phyloP scores from a whole-genome alignment of 129 eudicot genomes.

The Lonicera japonica region DNA sequence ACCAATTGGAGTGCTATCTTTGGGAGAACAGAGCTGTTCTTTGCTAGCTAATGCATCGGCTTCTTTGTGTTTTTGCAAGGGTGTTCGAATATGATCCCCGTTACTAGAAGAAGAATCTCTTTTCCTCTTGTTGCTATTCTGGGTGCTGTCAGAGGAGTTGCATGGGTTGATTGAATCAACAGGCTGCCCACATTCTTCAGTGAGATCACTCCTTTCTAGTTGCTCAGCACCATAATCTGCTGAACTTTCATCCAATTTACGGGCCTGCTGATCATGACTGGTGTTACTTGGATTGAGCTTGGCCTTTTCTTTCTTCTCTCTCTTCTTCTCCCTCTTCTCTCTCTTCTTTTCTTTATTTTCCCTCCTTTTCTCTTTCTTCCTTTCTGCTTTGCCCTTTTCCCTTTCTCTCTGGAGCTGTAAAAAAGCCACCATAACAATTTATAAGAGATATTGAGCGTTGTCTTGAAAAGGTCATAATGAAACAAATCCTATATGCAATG shows the following conservation, averaged over 20 bases:
- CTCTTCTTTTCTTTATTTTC: conserved; percentile 18
- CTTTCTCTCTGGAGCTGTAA: conserved; percentile 33
- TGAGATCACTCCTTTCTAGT: conserved; percentile 38
- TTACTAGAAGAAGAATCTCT: neutral
- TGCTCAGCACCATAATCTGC: conserved; percentile 19
- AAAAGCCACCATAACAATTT: conserved; percentile 30
- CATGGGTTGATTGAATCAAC: conserved; percentile 18
- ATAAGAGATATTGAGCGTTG: neutral
- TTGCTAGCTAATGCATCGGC: neutral
- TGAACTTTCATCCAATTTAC: neutral
- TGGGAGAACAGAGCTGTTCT: too few species aligned
- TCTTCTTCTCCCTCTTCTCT: conserved; percentile 13
- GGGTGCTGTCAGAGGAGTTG: conserved; percentile 53
- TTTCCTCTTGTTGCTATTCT: conserved; percentile 41
- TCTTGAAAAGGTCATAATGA: too few species aligned
- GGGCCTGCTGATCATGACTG: too few species aligned
- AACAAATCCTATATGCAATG: too few species aligned
- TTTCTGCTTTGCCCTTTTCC: conserved; percentile 13
- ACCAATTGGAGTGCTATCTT: neutral
- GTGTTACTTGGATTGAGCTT: neutral
- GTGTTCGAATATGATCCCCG: neutral
- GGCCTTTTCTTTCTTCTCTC: neutral
- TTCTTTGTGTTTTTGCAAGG: neutral
- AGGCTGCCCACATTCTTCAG: conserved; percentile 42
- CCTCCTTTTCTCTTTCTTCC: conserved; percentile 1